Evolutionary conservation across 257 asterid species (phyloP), one percentile per base, ranked within the genome.

Genomic region (Solanum pimpinellifolium): DNA sequence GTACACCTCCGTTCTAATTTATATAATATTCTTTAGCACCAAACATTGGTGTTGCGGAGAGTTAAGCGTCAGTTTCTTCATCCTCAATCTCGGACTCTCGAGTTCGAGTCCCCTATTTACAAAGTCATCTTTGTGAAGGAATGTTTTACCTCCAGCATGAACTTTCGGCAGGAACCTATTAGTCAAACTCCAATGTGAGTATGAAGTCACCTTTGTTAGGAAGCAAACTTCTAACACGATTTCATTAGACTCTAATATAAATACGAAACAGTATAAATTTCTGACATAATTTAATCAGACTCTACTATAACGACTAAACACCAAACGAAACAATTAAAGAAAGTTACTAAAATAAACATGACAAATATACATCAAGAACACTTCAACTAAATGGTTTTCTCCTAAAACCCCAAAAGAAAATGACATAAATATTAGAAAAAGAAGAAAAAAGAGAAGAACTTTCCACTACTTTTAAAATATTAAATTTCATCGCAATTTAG

Each of bases 221-320:
- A 16, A 15, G 9, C 5, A 0, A 9, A 15, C 21, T 49, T 49
- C 9, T 15, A 8, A 3, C 7, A 49, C 23, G 9, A 49, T 49
- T 49, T 49, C 1, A 6, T 15, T 3, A 16, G 3, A 0, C 60
- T 49, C 3, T 6, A 6, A 1, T 49, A 7, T 49, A 14, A 49
- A 3, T 15, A 49, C 21, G 5, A 0, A 49, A 14, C 8, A 5
- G 0, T 49, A 1, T 49, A 3, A 1, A 15, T 9, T 49, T 49
- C 3, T 3, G 3, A 15, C 3, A 49, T 0, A 21, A 49, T 49
- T 49, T 49, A 4, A 6, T 49, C 1, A 49, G 1, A 4, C 60
- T 49, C 60, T 6, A 6, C 0, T 15, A 16, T 49, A 0, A 52
- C 0, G 20, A 56, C 11, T 7, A 1, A 56, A 56, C 4, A 56